Evolutionary conservation across 441 rosid species (phyloP).

Genomic region (Metrosideros polymorpha): DNA sequence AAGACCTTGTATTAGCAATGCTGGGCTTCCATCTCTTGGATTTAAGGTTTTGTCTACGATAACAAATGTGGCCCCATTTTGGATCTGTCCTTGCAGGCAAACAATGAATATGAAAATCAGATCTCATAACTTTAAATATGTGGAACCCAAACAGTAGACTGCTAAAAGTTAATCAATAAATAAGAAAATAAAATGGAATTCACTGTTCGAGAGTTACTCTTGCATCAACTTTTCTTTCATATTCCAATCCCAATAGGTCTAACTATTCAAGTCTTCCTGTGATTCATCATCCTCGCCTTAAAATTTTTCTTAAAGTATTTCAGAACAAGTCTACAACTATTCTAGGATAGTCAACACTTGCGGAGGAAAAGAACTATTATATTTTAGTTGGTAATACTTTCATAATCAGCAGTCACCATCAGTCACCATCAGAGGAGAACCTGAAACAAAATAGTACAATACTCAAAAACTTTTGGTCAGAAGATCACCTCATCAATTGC

Average conservation of each 20-base stretch:
- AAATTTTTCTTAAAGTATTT: not conserved
- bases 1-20: slow-evolving; percentile 15
- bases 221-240: not conserved
- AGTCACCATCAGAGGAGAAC: not conserved
- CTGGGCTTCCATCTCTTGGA: slow-evolving; percentile 16
- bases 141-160: slow-evolving; percentile 3
- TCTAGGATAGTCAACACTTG: not conserved
- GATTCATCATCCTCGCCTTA: not conserved
- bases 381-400: not conserved
- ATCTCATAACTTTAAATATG: slow-evolving; percentile 16
- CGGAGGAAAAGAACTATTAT: not conserved
- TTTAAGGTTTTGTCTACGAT: slow-evolving; percentile 3
- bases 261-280: not conserved
- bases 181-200: not conserved
- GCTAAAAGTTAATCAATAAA: not conserved
- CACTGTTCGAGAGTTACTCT: not conserved
- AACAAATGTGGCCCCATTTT: slow-evolving; percentile 16
- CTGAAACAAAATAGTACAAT: slow-evolving; percentile 2
- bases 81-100: not conserved
- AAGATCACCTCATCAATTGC: slow-evolving; percentile 87
- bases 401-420: not conserved
- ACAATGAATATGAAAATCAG: slow-evolving; percentile 7
- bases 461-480: not conserved
- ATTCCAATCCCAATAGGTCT: not conserved
- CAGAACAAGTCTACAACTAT: not conserved